Percentiles rank a stretch among this genome's conserved stretches.
These are phyloP conservation scores for Catunica adiposa DNA, from an alignment of 2,329 filamentous ascomycete species.

Conservation along the genomic window DNA sequence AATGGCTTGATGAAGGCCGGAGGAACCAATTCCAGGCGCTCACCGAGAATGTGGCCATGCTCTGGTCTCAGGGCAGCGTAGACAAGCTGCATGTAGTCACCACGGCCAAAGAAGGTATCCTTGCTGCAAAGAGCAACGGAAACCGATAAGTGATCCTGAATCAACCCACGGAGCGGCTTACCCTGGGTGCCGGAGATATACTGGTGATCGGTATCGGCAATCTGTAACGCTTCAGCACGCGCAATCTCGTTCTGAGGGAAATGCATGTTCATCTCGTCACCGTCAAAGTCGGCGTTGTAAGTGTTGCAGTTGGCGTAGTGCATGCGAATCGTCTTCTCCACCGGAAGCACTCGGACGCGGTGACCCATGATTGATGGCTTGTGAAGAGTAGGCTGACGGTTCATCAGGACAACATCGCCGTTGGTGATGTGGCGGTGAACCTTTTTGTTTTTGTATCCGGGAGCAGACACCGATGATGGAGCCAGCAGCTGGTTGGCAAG, in stretches of 20 bases:
- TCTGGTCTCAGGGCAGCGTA: constrained; percentile 84
- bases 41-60: constrained; percentile 68
- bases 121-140: constrained; percentile 79
- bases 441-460: constrained; percentile 77
- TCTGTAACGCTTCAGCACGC: constrained; percentile 75
- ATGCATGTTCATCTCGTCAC: constrained; percentile 99
- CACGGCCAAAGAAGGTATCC: constrained; percentile 76
- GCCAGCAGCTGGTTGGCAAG: constrained; percentile 87
- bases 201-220: constrained; percentile 94
- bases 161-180: constrained; percentile 84
- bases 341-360: constrained; percentile 74
- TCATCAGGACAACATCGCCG: constrained; percentile 96
- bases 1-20: constrained; percentile 72
- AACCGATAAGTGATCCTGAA: constrained; percentile 96
- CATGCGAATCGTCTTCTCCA: constrained; percentile 97
- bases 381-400: constrained; percentile 91
- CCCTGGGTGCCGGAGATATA: constrained; percentile 89
- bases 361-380: constrained; percentile 99
- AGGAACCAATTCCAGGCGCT: constrained; percentile 63
- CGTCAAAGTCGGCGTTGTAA: constrained; percentile 98
- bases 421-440: constrained; percentile 92
- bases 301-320: constrained; percentile 99
- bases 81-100: constrained; percentile 84
- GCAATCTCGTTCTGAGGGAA: constrained; percentile 96
- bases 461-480: constrained; percentile 57